These are phyloP conservation scores for Alopecurus myosuroides DNA, from an alignment of 176 grass and related monocot species.

Conservation along the genomic window DNA sequence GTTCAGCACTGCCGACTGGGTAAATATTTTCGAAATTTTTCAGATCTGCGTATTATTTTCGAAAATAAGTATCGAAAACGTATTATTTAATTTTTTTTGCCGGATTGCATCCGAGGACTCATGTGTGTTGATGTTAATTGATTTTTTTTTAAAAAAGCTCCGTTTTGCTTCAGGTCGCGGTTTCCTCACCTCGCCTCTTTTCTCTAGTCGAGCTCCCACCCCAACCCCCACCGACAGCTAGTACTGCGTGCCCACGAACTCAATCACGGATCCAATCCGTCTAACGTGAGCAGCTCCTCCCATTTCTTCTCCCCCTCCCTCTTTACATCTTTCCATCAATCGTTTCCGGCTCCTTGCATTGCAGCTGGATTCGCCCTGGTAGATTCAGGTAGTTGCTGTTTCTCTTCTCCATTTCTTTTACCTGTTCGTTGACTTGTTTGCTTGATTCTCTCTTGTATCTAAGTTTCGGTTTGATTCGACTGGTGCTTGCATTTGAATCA, in stretches of 20 bases:
- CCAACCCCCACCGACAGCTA: slow-evolving; percentile 37
- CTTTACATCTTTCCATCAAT: background rate
- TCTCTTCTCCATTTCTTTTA: background rate
- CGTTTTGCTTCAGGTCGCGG: too few species aligned
- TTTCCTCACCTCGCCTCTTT: background rate
- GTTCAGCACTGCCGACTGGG: too few species aligned
- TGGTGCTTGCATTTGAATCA: background rate
- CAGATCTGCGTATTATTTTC: too few species aligned
- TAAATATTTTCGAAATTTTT: too few species aligned
- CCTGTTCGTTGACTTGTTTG: background rate
- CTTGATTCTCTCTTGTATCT: background rate
- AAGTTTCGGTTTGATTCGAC: background rate
- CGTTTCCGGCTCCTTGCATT: slow-evolving; percentile 10
- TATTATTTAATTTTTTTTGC: too few species aligned
- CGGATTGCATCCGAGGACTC: too few species aligned
- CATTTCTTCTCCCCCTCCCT: background rate
- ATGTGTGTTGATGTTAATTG: too few species aligned
- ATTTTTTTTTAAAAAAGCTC: too few species aligned
- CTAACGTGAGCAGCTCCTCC: background rate
- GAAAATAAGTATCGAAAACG: too few species aligned
- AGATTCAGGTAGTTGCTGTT: slow-evolving; percentile 17
- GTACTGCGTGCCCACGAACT: slow-evolving; percentile 34
- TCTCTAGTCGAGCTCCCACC: too few species aligned
- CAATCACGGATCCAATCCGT: slow-evolving; percentile 3
- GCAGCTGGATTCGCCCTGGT: background rate